A percentile compares a stretch with the other conserved stretches of the same genome.
These are phyloP conservation scores for Rhodosporidiobolus odoratus DNA, from an alignment of 768 basidiomycete species.

Conservation along the genomic window DNA sequence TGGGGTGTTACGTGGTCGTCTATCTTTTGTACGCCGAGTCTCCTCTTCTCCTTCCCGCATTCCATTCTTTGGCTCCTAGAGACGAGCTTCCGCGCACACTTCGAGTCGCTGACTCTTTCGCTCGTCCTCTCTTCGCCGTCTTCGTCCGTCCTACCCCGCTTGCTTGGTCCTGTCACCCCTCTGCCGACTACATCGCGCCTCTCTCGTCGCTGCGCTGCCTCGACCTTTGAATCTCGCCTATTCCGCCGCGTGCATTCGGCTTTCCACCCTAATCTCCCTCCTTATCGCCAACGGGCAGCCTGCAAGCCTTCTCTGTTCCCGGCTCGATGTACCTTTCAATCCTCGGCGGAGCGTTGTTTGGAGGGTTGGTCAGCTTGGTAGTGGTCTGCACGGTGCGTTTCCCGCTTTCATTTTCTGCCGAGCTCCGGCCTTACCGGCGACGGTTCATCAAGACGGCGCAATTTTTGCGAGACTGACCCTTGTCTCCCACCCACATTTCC, in stretches of 20 bases:
- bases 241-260: background rate
- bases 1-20: constrained; percentile 78
- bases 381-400: constrained; percentile 68
- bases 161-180: background rate
- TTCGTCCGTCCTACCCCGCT: constrained; percentile 78
- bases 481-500: no score
- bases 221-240: background rate
- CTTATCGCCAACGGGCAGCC: constrained; percentile 51
- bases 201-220: no score
- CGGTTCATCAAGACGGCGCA: background rate
- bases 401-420: background rate
- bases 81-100: background rate
- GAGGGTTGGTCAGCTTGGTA: constrained; percentile 74
- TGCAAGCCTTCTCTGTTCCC: constrained; percentile 93
- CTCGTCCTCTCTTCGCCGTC: constrained; percentile 77
- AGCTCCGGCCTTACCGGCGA: background rate
- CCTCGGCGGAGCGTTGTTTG: constrained; percentile 90
- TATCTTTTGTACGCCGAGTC: constrained; percentile 75
- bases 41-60: no score
- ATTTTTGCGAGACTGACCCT: no score
- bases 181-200: background rate
- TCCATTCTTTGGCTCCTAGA: background rate
- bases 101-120: background rate
- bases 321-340: constrained; percentile 49
- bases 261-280: background rate